A percentile compares a stretch with the other conserved stretches of the same genome.
Evolutionary conservation across 139 green algal species (phyloP).

Genomic region (Micractinium conductrix): DNA sequence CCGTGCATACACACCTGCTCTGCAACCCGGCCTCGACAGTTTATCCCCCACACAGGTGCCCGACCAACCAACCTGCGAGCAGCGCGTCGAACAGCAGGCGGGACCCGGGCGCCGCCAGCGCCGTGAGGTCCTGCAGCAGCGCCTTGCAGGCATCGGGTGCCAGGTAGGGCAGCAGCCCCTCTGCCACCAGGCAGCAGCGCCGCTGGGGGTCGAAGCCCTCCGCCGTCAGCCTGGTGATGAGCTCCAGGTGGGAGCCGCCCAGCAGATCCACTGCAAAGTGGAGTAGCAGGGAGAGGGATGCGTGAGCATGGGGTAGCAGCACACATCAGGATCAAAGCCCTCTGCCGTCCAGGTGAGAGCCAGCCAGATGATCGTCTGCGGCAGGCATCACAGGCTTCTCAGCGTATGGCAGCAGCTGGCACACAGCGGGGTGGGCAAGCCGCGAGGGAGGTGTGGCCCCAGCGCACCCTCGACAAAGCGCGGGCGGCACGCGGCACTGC

Average conservation of each 20-base stretch:
- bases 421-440: no score
- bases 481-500: conserved; percentile 5
- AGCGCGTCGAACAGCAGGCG: conserved; percentile 33
- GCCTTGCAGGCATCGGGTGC: neutral
- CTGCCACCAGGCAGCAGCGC: conserved; percentile 13
- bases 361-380: no score
- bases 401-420: no score
- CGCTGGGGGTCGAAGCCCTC: conserved; percentile 16
- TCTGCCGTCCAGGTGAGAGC: no score
- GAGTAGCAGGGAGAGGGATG: neutral
- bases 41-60: no score
- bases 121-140: conserved; percentile 15
- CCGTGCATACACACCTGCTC: no score
- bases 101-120: conserved; percentile 24
- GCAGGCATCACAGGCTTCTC: no score
- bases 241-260: neutral
- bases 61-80: conserved; percentile 5
- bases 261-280: neutral
- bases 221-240: conserved; percentile 8
- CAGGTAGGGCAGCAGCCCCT: conserved; percentile 29
- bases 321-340: no score
- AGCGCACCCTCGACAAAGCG: conserved; percentile 15
- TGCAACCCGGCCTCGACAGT: no score
- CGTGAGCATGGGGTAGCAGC: no score
- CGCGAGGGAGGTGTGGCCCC: no score